phyloP scores from a whole-genome alignment of 352 stramenopile species.

The Peronospora destructor region DNA sequence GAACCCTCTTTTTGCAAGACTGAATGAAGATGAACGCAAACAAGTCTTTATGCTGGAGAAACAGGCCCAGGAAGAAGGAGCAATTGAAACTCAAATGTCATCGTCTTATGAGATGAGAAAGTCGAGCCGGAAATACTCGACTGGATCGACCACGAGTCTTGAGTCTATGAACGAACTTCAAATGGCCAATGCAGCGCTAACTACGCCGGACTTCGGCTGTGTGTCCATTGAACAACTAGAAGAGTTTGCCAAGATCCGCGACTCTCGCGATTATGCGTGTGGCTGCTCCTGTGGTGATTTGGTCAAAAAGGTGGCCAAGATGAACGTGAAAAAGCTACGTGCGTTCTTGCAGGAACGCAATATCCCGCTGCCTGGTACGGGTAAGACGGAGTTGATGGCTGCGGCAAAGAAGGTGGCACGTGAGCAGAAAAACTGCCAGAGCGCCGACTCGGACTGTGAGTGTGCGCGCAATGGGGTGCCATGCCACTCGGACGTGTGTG shows the following conservation, averaged over 20 bases:
- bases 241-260: slow-evolving; percentile 75
- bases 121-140: slow-evolving; percentile 32
- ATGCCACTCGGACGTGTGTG: slow-evolving; percentile 69
- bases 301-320: slow-evolving; percentile 77
- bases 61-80: slow-evolving; percentile 17
- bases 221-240: slow-evolving; percentile 78
- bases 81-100: slow-evolving; percentile 25
- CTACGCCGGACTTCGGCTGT: slow-evolving; percentile 60
- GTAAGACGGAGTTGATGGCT: slow-evolving; percentile 64
- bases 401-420: slow-evolving; percentile 53
- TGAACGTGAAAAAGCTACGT: slow-evolving; percentile 79
- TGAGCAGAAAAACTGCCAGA: slow-evolving; percentile 72
- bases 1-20: slow-evolving; percentile 70
- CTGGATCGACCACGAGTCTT: slow-evolving; percentile 18
- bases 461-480: slow-evolving; percentile 65
- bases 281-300: slow-evolving; percentile 79
- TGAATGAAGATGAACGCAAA: slow-evolving; percentile 67
- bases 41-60: slow-evolving; percentile 50
- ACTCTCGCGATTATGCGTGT: slow-evolving; percentile 66
- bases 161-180: slow-evolving; percentile 16
- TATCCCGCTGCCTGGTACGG: slow-evolving; percentile 36
- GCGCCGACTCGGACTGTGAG: slow-evolving; percentile 51
- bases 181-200: slow-evolving; percentile 22
- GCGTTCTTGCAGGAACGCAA: slow-evolving; percentile 54
- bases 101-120: slow-evolving; percentile 21